Evolutionary conservation across 345 rosid genomes (phyloP).

Genomic region (Geranium brycei): DNA sequence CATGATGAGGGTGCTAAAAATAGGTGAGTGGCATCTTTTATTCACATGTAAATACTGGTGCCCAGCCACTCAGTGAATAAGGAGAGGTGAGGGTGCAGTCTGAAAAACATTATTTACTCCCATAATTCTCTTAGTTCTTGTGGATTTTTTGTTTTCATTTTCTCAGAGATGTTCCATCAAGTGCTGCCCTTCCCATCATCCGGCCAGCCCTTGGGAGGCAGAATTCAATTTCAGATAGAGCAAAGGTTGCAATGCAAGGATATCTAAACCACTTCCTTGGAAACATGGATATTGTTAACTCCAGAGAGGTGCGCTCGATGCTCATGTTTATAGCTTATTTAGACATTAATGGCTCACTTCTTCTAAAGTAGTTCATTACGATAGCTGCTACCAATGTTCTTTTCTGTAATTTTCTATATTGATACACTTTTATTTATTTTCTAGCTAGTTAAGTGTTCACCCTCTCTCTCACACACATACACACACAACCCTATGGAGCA

Average conservation of each 20-base stretch:
- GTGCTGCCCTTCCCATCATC: slow-evolving; percentile 86
- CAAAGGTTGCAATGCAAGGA: slow-evolving; percentile 93
- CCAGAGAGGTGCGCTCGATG: slow-evolving; percentile 58
- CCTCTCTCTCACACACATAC: no score
- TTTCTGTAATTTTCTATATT: no score
- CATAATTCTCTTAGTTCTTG: slow-evolving; percentile 14
- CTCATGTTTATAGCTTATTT: neutral
- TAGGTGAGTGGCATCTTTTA: slow-evolving; percentile 33
- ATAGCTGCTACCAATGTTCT: no score
- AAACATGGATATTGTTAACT: slow-evolving; percentile 84
- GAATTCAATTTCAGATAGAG: slow-evolving; percentile 75
- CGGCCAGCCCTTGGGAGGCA: slow-evolving; percentile 89
- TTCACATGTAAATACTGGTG: no score
- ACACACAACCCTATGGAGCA: no score
- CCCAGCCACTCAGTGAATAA: no score
- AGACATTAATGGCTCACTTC: neutral
- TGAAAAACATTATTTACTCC: neutral
- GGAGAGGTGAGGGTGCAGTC: neutral
- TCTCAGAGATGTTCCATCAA: slow-evolving; percentile 91
- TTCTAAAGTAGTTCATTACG: neutral
- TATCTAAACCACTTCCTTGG: slow-evolving; percentile 89
- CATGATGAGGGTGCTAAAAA: slow-evolving; percentile 68
- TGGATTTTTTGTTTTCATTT: slow-evolving; percentile 22
- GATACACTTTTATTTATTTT: no score
- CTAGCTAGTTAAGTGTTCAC: no score